Evolutionary conservation across 2,329 filamentous ascomycete genomes (phyloP), one percentile per base, ranked within the genome.

Genomic region (Cercospora berteroae): DNA sequence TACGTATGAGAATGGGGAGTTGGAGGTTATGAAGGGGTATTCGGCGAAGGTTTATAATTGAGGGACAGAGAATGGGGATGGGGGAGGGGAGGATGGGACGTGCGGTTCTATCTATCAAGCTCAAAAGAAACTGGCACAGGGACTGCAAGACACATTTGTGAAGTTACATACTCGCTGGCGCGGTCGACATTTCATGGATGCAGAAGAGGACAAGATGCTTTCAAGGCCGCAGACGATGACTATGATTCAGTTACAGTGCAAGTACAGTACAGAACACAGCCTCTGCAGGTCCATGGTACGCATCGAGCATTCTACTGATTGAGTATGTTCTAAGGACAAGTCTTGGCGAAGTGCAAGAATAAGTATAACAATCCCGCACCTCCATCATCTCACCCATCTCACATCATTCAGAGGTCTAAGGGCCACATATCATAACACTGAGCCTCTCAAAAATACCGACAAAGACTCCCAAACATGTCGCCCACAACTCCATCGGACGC

Each of bases 21-120:
- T 81, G 27, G 80, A 81, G 67, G 77, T 82, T 25, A 73, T 81
- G 64, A 74, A 74, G 8, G 75, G 75, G 3, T 63, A 76, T 60
- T 39, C 64, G 31, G 74, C 75, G 20, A 74, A 73, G 67, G 63
- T 77, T 8, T 73, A 77, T 61, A 76, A 76, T 58, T 76, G n/a
- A n/a, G n/a, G n/a, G n/a, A n/a, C n/a, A n/a, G n/a, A n/a, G n/a
- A n/a, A n/a, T n/a, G n/a, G n/a, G n/a, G n/a, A n/a, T n/a, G n/a
- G n/a, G n/a, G n/a, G n/a, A n/a, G n/a, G n/a, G n/a, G n/a, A n/a
- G n/a, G n/a, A n/a, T n/a, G n/a, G n/a, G n/a, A n/a, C n/a, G n/a
- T n/a, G n/a, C n/a, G n/a, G n/a, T n/a, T n/a, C n/a, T n/a, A n/a
- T n/a, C n/a, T n/a, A n/a, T n/a, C n/a, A n/a, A n/a, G n/a, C n/a